Evolutionary conservation across 164 flowering plant genomes (phyloP).

Genomic region (Vitis vinifera): ASM3070453v1 NC_081821.1:8000501-8001000

Average conservation of each 20-base stretch:
- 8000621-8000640: slow-evolving; percentile 12
- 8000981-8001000: slow-evolving; percentile 14
- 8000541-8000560: too few species aligned
- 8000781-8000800: slow-evolving; percentile 20
- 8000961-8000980: slow-evolving; percentile 1
- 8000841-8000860: neutral
- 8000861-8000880: neutral
- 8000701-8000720: slow-evolving; percentile 30
- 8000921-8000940: neutral
- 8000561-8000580: neutral
- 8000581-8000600: slow-evolving; percentile 17
- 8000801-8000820: slow-evolving; percentile 27
- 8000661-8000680: slow-evolving; percentile 37
- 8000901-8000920: slow-evolving; percentile 18
- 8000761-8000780: slow-evolving; percentile 13
- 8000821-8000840: slow-evolving; percentile 1
- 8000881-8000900: slow-evolving; percentile 8
- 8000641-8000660: slow-evolving; percentile 19
- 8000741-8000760: slow-evolving; percentile 3
- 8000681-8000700: slow-evolving; percentile 50
- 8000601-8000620: slow-evolving; percentile 24
- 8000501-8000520: too few species aligned
- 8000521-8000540: too few species aligned
- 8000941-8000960: neutral
- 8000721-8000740: slow-evolving; percentile 2